Evolutionary conservation across 2,329 filamentous ascomycete genomes (phyloP), one percentile per base, ranked within the genome.

Genomic region (Tolypocladium endophyticum): DNA sequence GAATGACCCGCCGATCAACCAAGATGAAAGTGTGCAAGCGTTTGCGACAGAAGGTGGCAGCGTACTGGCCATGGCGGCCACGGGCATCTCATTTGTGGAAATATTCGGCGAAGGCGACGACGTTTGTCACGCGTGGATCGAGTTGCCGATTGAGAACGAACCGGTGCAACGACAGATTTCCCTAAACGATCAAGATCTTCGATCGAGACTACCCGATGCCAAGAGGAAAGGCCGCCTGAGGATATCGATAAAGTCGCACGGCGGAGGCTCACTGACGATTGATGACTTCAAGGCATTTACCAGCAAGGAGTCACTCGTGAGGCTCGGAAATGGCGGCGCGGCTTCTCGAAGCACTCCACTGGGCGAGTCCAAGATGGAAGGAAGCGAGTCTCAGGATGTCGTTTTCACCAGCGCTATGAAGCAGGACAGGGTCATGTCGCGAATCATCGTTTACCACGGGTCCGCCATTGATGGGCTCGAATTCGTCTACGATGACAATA

Each of bases 401-500:
- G 78, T 97, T 45, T 86, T 95, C 62, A 83, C 87, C 50, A 89
- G 87, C 68, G 83, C 86, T 18, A 74, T 82, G 55, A 81, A 83
- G 45, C 83, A 86, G 63, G 88, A 85, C 38, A 88, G 92, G 63
- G 81, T 96, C 36, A 78, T 97, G 63, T 87, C 85, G 1, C 84
- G 84, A 6, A 82, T 97, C 60, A 82, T 85, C 61, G 80, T 96
- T 18, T 95, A 92, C 69, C 87, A 91, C 66, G 91, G 89, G 2
- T 77, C 80, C 61, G 87, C 87, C 4, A 70, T 97, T 16, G 88
- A 96, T 70, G 94, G 94, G 0, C 73, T 99, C 25, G 93, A 97
- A 71, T 97, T 99, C 73, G 80, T 89, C 61, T 97, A 96, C 69
- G 93, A 97, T 68, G 92, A 97, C 71, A 82, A 84, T 20, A 88